These are phyloP conservation scores for Cryptococcus hybrid DNA, from an alignment of 1,284 basidiomycete genomes.

Conservation along the genomic window DNA sequence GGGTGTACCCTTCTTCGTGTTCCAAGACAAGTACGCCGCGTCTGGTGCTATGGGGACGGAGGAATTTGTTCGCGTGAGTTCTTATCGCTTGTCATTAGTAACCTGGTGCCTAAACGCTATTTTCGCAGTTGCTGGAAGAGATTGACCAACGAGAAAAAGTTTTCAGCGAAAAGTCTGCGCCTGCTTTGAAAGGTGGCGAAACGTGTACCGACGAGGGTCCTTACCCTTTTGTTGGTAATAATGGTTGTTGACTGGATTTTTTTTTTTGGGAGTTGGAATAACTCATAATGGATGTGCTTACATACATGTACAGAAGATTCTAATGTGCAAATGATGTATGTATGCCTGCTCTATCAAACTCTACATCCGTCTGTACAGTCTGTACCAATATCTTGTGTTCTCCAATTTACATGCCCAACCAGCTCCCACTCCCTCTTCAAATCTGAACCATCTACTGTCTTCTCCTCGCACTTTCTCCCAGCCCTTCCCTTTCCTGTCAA, in stretches of 20 bases:
- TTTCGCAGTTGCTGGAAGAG: constrained; percentile 20
- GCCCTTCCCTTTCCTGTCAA: constrained; percentile 16
- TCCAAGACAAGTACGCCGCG: constrained; percentile 48
- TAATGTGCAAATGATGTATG: background rate
- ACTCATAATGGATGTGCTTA: background rate
- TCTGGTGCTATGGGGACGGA: constrained; percentile 53
- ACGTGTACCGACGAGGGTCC: background rate
- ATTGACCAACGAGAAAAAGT: constrained; percentile 16
- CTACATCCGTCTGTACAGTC: constrained; percentile 41
- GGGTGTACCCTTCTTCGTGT: constrained; percentile 54
- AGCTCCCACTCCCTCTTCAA: constrained; percentile 38
- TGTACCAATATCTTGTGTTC: constrained; percentile 51
- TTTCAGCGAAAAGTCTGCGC: constrained; percentile 1
- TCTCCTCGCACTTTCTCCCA: constrained; percentile 43
- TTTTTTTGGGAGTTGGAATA: background rate
- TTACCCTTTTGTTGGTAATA: background rate
- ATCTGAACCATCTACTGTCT: constrained; percentile 48
- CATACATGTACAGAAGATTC: background rate
- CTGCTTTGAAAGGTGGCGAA: background rate
- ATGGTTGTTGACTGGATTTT: background rate
- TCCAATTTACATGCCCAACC: constrained; percentile 50
- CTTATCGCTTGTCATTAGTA: background rate
- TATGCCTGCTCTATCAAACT: background rate
- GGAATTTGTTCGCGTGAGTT: constrained; percentile 52
- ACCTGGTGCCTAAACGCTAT: background rate